phyloP scores from a whole-genome alignment of 108 stramenopile species.

The Phaeodactylum tricornutum region DNA sequence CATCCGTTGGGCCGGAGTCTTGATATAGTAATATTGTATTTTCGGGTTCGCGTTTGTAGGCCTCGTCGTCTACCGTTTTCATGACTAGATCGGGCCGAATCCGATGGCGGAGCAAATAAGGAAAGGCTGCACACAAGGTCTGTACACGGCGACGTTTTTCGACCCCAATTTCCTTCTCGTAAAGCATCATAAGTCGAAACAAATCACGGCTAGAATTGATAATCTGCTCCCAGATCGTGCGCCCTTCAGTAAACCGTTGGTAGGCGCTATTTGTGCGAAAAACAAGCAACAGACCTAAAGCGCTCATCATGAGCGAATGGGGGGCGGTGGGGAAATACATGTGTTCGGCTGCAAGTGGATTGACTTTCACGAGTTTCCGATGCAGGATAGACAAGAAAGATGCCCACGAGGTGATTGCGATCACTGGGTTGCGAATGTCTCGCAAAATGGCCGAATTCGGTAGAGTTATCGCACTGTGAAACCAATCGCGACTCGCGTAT shows the following conservation, averaged over 20 bases:
- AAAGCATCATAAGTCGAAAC: conserved; percentile 70
- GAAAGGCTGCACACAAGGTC: conserved; percentile 68
- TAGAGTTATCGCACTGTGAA: conserved; percentile 78
- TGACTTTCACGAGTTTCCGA: conserved; percentile 16
- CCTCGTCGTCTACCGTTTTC: conserved; percentile 47
- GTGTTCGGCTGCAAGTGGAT: conserved; percentile 16
- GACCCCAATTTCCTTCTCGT: conserved; percentile 70
- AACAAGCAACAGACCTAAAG: conserved; percentile 80
- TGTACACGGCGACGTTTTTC: conserved; percentile 52
- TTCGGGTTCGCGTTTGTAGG: conserved; percentile 59
- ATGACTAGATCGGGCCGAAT: conserved; percentile 70
- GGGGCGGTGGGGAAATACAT: conserved; percentile 51
- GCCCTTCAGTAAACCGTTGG: conserved; percentile 87
- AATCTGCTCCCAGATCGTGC: conserved; percentile 72
- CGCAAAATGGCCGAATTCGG: conserved; percentile 70
- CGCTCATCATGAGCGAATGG: conserved; percentile 74
- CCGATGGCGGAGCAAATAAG: conserved; percentile 69
- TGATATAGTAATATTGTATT: conserved; percentile 68
- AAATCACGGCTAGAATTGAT: conserved; percentile 64
- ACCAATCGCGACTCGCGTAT: conserved; percentile 68
- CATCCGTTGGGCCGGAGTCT: conserved; percentile 27
- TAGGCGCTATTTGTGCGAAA: conserved; percentile 90
- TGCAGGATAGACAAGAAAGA: conserved; percentile 46
- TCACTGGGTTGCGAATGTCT: conserved; percentile 62
- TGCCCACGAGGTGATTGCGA: conserved; percentile 52